These are phyloP conservation scores for Aeminium ludgeri DNA, from an alignment of 495 filamentous ascomycete genomes.

Conservation along the genomic window DNA sequence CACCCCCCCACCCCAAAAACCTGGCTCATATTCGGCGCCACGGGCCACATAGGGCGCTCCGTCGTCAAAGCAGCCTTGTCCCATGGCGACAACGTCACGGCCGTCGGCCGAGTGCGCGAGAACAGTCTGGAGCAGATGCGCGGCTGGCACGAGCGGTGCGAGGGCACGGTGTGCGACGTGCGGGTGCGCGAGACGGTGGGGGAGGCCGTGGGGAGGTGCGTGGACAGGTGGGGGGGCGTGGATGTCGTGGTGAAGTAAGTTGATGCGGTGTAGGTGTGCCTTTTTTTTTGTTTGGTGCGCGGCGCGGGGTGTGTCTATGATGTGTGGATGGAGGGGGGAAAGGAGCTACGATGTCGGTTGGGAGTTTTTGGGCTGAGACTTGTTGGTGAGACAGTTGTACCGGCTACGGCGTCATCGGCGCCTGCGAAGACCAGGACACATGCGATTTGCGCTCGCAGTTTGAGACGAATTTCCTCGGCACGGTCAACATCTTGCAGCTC, in stretches of 20 bases:
- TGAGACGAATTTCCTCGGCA: slow-evolving; percentile 92
- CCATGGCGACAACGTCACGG: slow-evolving; percentile 71
- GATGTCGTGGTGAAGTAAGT: slow-evolving; percentile 69
- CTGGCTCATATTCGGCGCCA: slow-evolving; percentile 67
- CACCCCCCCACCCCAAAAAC: slow-evolving; percentile 12
- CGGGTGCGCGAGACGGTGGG: slow-evolving; percentile 62
- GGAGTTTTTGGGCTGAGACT: no score
- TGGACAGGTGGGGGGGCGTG: slow-evolving; percentile 60
- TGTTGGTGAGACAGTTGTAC: slow-evolving; percentile 36
- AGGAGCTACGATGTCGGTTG: no score
- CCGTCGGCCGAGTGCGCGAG: slow-evolving; percentile 73
- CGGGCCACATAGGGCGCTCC: slow-evolving; percentile 87
- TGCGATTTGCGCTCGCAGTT: slow-evolving; percentile 91
- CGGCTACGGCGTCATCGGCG: slow-evolving; percentile 83
- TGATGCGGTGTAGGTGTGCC: not conserved
- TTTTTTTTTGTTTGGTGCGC: no score
- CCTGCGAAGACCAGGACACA: slow-evolving; percentile 93
- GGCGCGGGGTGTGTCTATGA: no score
- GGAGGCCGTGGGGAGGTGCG: slow-evolving; percentile 47
- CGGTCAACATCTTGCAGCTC: slow-evolving; percentile 81
- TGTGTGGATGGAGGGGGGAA: no score
- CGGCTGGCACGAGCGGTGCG: slow-evolving; percentile 48
- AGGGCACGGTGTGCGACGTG: slow-evolving; percentile 78
- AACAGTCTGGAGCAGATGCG: slow-evolving; percentile 57
- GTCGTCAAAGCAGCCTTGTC: slow-evolving; percentile 66